Conservation (phyloP, 768 basidiomycete genomes). For the Termitomyces sp. region DNA sequence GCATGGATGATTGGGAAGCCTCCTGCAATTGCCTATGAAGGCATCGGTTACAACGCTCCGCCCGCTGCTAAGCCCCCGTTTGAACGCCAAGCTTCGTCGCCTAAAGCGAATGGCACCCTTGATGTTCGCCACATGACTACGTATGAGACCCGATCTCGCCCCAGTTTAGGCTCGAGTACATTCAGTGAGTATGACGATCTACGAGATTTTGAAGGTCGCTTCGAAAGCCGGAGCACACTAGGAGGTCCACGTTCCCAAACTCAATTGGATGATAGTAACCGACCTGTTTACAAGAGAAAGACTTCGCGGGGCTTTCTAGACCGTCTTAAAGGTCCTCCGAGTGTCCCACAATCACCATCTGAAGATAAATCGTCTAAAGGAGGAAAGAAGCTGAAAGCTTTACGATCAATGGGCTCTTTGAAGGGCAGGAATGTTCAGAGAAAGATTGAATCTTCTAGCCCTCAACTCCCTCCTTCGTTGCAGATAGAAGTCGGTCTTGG, state of each 20-base stretch:
- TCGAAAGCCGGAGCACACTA: constrained; percentile 75
- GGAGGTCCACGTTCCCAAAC: constrained; percentile 24
- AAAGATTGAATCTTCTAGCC: constrained; percentile 39
- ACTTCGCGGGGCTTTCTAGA: constrained; percentile 65
- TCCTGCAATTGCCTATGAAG: constrained; percentile 77
- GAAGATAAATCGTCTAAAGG: constrained; percentile 33
- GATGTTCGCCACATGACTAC: constrained; percentile 26
- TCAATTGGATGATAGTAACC: constrained; percentile 27
- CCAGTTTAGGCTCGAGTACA: constrained; percentile 64
- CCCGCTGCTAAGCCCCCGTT: constrained; percentile 16
- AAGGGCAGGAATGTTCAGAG: constrained; percentile 45
- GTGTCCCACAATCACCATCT: constrained; percentile 36
- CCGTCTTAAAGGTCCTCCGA: constrained; percentile 46
- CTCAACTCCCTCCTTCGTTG: constrained; percentile 47
- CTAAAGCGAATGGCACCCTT: constrained; percentile 21
- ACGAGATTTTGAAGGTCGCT: constrained; percentile 81
- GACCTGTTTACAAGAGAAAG: constrained; percentile 43
- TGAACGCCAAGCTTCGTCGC: constrained; percentile 20
- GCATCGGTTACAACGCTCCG: constrained; percentile 74
- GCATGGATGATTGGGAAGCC: constrained; percentile 98
- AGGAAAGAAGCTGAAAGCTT: constrained; percentile 58
- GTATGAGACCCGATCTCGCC: constrained; percentile 45
- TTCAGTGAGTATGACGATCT: constrained; percentile 90
- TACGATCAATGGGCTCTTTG: constrained; percentile 79
- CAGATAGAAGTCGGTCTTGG: constrained; percentile 53